These are phyloP conservation scores for Noccaea bulbosa DNA, from an alignment of 345 rosid genomes.

Conservation along the genomic window DNA sequence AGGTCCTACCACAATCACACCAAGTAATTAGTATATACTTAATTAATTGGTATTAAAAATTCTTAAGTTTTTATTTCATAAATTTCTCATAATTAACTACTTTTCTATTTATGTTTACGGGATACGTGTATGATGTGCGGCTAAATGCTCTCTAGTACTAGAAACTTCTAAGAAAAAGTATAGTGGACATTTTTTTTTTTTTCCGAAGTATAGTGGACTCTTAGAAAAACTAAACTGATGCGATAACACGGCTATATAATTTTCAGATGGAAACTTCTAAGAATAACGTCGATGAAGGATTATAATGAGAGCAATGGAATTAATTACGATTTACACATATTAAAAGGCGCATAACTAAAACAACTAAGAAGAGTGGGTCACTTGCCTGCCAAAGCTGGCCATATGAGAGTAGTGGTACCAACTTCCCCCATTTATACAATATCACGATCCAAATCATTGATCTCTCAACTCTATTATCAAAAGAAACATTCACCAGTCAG, in stretches of 20 bases:
- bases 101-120: not conserved
- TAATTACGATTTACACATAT: conserved; percentile 17
- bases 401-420: conserved; percentile 41
- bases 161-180: conserved; percentile 8
- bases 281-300: conserved; percentile 3
- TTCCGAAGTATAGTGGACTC: not conserved
- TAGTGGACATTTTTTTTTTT: not conserved
- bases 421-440: conserved; percentile 30
- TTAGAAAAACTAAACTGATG: too few species aligned
- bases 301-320: not conserved
- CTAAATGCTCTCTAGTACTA: not conserved
- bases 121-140: not conserved
- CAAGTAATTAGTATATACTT: not conserved
- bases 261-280: conserved; percentile 24
- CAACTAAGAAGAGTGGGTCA: conserved; percentile 27
- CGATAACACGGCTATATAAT: not conserved
- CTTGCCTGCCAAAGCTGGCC: conserved; percentile 39
- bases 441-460: conserved; percentile 39
- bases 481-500: conserved; percentile 9
- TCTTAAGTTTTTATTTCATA: not conserved
- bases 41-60: not conserved
- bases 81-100: not conserved
- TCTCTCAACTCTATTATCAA: conserved; percentile 32
- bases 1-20: conserved; percentile 36
- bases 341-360: conserved; percentile 11